These are phyloP conservation scores for Berberis vulgaris DNA, from an alignment of 164 flowering plant genomes.

Conservation along the genomic window DNA sequence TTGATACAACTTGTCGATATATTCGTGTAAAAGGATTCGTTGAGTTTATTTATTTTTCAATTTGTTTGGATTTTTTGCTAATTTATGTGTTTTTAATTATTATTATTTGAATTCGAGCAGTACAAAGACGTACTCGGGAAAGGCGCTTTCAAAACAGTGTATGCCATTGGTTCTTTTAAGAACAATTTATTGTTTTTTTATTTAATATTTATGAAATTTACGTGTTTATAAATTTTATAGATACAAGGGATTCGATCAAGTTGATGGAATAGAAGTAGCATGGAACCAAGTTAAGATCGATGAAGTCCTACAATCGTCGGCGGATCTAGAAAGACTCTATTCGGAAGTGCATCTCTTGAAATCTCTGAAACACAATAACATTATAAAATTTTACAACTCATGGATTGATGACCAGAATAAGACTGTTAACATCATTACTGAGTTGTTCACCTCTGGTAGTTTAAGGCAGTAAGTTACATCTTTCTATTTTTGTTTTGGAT, in stretches of 20 bases:
- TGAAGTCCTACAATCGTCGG: slow-evolving; percentile 45
- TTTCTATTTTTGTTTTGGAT: neutral
- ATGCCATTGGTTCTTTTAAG: too few species aligned
- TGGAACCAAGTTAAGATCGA: slow-evolving; percentile 58
- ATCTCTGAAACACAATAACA: slow-evolving; percentile 46
- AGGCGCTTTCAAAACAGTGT: too few species aligned
- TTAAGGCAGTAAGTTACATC: slow-evolving; percentile 48
- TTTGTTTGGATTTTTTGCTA: too few species aligned
- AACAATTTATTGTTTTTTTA: too few species aligned
- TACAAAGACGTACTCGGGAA: too few species aligned
- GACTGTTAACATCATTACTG: slow-evolving; percentile 60
- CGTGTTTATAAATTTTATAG: slow-evolving; percentile 15
- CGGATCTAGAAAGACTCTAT: slow-evolving; percentile 45
- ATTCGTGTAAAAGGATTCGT: too few species aligned
- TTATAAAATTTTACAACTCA: slow-evolving; percentile 51
- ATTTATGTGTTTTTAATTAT: too few species aligned
- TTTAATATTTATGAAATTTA: too few species aligned
- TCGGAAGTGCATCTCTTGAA: slow-evolving; percentile 59
- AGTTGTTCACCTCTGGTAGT: slow-evolving; percentile 68
- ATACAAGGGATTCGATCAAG: slow-evolving; percentile 56
- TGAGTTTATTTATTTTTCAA: too few species aligned
- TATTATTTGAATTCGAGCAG: too few species aligned
- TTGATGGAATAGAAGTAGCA: slow-evolving; percentile 70
- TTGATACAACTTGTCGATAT: too few species aligned
- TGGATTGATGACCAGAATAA: slow-evolving; percentile 59